Evolutionary conservation across 306 rosid genomes (phyloP).

Genomic region (Comarum palustre): DNA sequence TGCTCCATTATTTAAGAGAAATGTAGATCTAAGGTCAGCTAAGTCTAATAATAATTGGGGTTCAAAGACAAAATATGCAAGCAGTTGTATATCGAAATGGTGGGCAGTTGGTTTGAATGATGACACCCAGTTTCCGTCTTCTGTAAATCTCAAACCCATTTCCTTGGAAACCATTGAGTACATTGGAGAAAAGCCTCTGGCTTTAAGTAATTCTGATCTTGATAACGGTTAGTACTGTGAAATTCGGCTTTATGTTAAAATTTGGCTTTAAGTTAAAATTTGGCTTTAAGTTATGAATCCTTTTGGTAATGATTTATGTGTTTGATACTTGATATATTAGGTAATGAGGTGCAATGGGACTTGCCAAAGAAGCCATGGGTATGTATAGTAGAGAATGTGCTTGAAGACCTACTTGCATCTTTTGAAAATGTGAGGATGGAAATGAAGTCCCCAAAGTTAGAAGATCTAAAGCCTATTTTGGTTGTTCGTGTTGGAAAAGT

Average conservation of each 20-base stretch:
- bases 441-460: constrained; percentile 10
- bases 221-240: constrained; percentile 24
- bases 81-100: constrained; percentile 24
- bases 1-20: constrained; percentile 28
- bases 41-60: neutral
- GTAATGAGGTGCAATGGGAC: constrained; percentile 11
- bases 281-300: neutral
- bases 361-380: constrained; percentile 25
- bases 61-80: constrained; percentile 15
- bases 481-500: constrained; percentile 47
- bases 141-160: constrained; percentile 33
- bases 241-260: neutral
- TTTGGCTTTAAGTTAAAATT: neutral
- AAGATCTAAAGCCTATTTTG: constrained; percentile 26
- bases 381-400: constrained; percentile 29
- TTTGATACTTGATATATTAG: constrained; percentile 10
- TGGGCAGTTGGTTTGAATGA: constrained; percentile 33
- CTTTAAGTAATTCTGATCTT: constrained; percentile 19
- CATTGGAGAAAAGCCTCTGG: constrained; percentile 27
- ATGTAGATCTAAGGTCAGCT: neutral
- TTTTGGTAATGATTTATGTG: constrained; percentile 3
- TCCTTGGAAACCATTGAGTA: constrained; percentile 15
- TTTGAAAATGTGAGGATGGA: constrained; percentile 25
- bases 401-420: constrained; percentile 30
- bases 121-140: neutral